Evolutionary conservation across 768 basidiomycete genomes (phyloP), one percentile per base, ranked within the genome.

Genomic region (Cyathus striatus): DNA sequence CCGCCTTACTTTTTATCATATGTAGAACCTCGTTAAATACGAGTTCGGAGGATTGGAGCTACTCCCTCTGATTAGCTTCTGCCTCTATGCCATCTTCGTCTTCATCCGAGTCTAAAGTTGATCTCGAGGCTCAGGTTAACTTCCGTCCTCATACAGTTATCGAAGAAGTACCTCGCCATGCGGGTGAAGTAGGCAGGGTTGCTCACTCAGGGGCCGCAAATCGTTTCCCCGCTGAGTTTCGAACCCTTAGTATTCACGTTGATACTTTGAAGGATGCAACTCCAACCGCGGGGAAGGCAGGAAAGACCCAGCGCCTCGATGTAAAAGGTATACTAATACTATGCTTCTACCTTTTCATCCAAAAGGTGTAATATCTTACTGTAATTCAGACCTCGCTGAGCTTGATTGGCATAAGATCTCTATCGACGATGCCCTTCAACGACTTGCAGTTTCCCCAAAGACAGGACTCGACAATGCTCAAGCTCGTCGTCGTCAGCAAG

Each of bases 351-450:
- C 26, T 4, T 2, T n/a, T n/a, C n/a, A n/a, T 38, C n/a, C 24
- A 22, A 12, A n/a, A 9, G n/a, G 27, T 30, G 9, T 18, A 36
- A 10, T 36, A 6, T 6, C 9, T 36, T 12, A 36, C 20, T 18
- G 20, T 47, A n/a, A 16, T 38, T 20, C 39, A 72, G 70, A 72
- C 26, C 46, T 75, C 13, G 62, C 64, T 4, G 49, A 50, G 4
- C 57, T 78, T 35, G 72, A 75, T 27, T 78, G 75, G 73, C 78
- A 78, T 51, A 66, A 58, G 35, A 57, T 76, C 7, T 43, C 61
- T 3, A 42, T 50, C 2, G 60, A 68, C 2, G 74, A 77, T 14
- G 62, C 69, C 6, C 63, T 71, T 30, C 58, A 64, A 21, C 63
- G 73, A 14, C 62, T 79, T 13, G 61, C 63, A 2, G 70, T 70